These are phyloP conservation scores for Priceomyces medius DNA, from an alignment of 805 yeast genomes.

Conservation along the genomic window DNA sequence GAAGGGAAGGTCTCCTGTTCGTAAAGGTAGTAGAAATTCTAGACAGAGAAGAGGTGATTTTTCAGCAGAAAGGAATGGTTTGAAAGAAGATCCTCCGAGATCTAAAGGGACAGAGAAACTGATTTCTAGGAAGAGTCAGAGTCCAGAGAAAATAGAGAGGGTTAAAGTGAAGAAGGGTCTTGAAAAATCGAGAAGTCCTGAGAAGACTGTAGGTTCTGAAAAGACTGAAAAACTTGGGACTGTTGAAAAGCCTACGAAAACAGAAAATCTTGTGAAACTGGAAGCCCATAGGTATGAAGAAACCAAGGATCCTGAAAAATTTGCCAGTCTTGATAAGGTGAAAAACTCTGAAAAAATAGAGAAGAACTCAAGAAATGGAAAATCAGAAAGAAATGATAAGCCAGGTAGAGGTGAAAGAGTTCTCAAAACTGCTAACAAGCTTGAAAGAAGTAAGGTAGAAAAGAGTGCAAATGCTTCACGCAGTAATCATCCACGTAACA, in stretches of 20 bases:
- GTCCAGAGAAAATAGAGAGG: too few relatives aligned
- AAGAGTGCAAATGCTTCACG: neutral
- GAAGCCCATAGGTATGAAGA: neutral
- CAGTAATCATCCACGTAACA: neutral
- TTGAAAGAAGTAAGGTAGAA: neutral
- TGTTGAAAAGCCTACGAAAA: neutral
- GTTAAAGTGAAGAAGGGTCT: too few relatives aligned
- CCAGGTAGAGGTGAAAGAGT: neutral
- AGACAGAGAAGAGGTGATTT: neutral
- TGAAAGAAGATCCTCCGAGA: neutral
- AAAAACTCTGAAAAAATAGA: neutral
- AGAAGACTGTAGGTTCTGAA: neutral
- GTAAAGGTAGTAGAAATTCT: neutral
- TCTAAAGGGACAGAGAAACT: neutral
- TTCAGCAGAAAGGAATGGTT: neutral
- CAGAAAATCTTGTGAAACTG: neutral
- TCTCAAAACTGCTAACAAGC: neutral
- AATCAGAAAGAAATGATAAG: neutral
- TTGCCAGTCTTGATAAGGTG: neutral
- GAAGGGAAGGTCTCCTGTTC: neutral
- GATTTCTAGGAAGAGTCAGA: too few relatives aligned
- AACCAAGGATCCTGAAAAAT: neutral
- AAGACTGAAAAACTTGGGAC: neutral
- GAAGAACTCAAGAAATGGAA: neutral
- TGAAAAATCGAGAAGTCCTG: too few relatives aligned